These are phyloP conservation scores for Hyaloscypha variabilis DNA, from an alignment of 495 filamentous ascomycete genomes.

Conservation along the genomic window DNA sequence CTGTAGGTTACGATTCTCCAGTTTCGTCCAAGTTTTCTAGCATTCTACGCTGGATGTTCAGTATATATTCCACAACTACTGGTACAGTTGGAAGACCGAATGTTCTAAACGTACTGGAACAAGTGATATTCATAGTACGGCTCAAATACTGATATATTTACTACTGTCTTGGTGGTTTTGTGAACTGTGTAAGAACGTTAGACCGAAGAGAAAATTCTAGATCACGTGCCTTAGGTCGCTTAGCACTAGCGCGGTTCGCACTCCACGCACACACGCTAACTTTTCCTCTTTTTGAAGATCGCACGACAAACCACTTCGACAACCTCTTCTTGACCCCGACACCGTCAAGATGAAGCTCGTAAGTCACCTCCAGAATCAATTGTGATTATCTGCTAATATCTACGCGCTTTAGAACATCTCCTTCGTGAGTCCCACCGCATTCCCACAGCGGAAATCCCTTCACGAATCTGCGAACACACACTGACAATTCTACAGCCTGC, in stretches of 20 bases:
- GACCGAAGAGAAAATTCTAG: too few relatives aligned
- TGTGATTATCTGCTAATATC: conserved; percentile 23
- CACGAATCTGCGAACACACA: conserved; percentile 3
- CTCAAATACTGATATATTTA: too few relatives aligned
- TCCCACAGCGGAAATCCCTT: conserved; percentile 10
- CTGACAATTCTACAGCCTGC: conserved; percentile 56
- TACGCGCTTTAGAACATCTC: conserved; percentile 65
- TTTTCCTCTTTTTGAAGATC: not conserved
- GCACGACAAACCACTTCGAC: too few relatives aligned
- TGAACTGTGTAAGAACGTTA: too few relatives aligned
- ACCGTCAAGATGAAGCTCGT: conserved; percentile 34
- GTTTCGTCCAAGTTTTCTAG: too few relatives aligned
- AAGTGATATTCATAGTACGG: too few relatives aligned
- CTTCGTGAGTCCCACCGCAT: conserved; percentile 48
- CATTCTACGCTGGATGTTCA: too few relatives aligned
- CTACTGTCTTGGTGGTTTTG: too few relatives aligned
- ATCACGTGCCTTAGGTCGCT: not conserved
- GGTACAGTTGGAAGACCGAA: too few relatives aligned
- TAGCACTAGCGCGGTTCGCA: not conserved
- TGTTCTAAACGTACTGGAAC: too few relatives aligned
- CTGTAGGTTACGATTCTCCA: too few relatives aligned
- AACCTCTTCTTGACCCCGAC: conserved; percentile 12
- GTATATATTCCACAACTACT: too few relatives aligned
- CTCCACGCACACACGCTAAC: conserved; percentile 8
- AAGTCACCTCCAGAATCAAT: conserved; percentile 17